Evolutionary conservation across 2,329 filamentous ascomycete species (phyloP).

Genomic region (Metarhizium sp.): DNA sequence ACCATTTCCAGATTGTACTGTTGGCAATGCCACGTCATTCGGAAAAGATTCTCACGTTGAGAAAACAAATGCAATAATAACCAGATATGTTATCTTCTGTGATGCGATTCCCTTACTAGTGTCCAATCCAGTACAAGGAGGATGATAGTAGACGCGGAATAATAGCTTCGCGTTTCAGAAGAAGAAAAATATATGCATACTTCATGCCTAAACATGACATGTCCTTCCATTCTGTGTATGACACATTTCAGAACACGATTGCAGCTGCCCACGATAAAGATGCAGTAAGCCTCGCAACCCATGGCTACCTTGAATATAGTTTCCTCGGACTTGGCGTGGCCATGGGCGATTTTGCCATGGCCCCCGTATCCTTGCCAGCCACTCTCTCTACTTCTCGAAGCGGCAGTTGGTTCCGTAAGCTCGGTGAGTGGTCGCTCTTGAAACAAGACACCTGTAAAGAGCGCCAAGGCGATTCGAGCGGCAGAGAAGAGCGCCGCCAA

Average conservation of each 20-base stretch:
- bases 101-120: neutral
- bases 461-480: neutral
- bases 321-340: neutral
- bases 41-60: neutral
- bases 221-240: neutral
- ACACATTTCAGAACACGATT: neutral
- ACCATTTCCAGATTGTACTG: neutral
- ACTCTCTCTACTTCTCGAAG: neutral
- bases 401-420: neutral
- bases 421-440: neutral
- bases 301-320: neutral
- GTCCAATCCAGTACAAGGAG: neutral
- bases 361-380: neutral
- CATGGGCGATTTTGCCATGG: too few relatives aligned
- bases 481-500: neutral
- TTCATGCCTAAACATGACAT: neutral
- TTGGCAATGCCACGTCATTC: constrained; percentile 3
- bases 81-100: neutral
- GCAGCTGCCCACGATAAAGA: neutral
- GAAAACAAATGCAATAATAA: neutral
- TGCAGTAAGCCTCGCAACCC: neutral
- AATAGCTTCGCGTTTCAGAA: neutral
- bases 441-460: neutral
- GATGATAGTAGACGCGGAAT: neutral
- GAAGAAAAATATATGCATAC: neutral